Evolutionary conservation across 2,329 filamentous ascomycete genomes (phyloP), one percentile per base, ranked within the genome.

Genomic region (Sclerotinia trifoliorum): DNA sequence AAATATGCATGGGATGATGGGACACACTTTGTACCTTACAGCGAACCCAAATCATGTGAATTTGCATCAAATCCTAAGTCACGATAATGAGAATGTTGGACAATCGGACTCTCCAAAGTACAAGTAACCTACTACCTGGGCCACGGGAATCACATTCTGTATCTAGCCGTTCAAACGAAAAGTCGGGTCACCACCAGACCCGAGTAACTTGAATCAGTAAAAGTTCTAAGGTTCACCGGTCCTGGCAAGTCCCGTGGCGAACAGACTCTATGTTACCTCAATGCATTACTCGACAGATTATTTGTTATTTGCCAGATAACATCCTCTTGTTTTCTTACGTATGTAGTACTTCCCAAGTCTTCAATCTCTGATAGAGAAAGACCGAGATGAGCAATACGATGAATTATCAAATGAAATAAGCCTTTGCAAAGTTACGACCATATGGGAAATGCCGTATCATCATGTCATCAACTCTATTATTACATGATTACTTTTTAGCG

Each of bases 11-110:
- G 35, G 55, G 29, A 55, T n/a, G 52, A 46, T 44, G 48, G 42
- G 51, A 49, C 51, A 64, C 35, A 65, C 39, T 51, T 42, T 65
- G 68, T 72, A 68, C 71, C 70, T 70, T 39, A 67, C 66, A 70
- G 65, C 65, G 63, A 72, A 48, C 26, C 54, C 24, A 49, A 42
- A 60, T 57, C 52, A 65, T 58, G 61, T 65, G 67, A 66, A 44
- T 39, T 54, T 21, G 21, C 44, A 51, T 26, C 21, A 10, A 3
- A 39, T 39, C 26, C 49, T 26, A 13, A 51, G 60, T 46, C 32
- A 42, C 56, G 56, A 54, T 62, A 61, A 62, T 10, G 35, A 48
- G 19, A 5, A 24, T 26, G 52, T 66, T 65, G 56, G 67, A 67
- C 35, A 61, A 70, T 70, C 56, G 58, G 42, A 61, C 19, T 35